Conservation (phyloP, 441 rosid species). For the Croton setiger region DNA sequence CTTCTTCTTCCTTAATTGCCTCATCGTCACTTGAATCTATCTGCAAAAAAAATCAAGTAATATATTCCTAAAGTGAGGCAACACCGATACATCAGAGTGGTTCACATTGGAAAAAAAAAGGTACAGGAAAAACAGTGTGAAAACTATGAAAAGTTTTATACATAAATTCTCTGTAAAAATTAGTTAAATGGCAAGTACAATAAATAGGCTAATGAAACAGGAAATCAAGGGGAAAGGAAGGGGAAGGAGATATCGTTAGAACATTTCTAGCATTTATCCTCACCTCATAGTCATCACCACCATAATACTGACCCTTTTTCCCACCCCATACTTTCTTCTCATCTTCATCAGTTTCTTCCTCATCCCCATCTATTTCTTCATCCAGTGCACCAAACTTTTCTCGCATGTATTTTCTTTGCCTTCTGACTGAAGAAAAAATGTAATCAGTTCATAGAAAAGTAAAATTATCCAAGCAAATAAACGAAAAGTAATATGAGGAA, state of each 20-base stretch:
- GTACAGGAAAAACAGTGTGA: not conserved
- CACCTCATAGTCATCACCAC: constrained; percentile 59
- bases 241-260: not conserved
- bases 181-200: not conserved
- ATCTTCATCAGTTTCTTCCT: constrained; percentile 48
- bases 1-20: constrained; percentile 58
- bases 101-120: not conserved
- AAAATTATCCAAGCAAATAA: not conserved
- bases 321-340: constrained; percentile 53
- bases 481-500: not conserved
- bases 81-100: not conserved
- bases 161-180: not conserved
- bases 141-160: not conserved
- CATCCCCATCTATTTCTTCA: constrained; percentile 65
- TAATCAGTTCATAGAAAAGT: not conserved
- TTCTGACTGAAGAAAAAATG: constrained; percentile 43
- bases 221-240: not conserved
- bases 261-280: constrained; percentile 20
- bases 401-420: constrained; percentile 57
- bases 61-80: not conserved
- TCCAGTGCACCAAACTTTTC: constrained; percentile 66
- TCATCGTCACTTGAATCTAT: constrained; percentile 71
- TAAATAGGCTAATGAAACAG: not conserved
- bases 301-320: constrained; percentile 35
- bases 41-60: constrained; percentile 32